phyloP scores from a whole-genome alignment of 2,329 filamentous ascomycete species.

The Mycosphaerella sp. region DNA sequence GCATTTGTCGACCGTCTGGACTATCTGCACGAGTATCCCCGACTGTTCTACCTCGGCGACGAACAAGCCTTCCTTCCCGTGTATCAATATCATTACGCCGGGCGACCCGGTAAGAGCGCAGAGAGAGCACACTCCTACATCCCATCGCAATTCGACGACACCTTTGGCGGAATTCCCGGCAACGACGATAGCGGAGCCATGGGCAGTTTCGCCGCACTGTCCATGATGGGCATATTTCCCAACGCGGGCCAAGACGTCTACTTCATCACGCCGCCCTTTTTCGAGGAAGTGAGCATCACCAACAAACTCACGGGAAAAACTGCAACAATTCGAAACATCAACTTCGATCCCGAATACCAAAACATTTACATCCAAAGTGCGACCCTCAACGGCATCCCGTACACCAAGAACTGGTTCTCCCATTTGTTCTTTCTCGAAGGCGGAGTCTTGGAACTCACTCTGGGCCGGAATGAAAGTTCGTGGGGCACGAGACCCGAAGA shows the following conservation, averaged over 20 bases:
- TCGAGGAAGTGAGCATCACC: constrained; percentile 37
- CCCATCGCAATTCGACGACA: constrained; percentile 40
- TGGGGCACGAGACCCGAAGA: constrained; percentile 42
- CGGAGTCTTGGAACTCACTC: constrained; percentile 38
- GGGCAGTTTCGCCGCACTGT: constrained; percentile 41
- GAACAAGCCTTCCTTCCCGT: constrained; percentile 44
- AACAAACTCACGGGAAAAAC: constrained; percentile 38
- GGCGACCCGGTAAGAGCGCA: constrained; percentile 39
- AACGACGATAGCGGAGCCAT: constrained; percentile 45
- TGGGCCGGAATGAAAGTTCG: constrained; percentile 38
- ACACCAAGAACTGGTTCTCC: constrained; percentile 41
- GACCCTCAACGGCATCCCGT: constrained; percentile 38
- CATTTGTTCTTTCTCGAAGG: constrained; percentile 43
- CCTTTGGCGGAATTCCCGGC: constrained; percentile 38
- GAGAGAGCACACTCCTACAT: constrained; percentile 41
- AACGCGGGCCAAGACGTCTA: constrained; percentile 46
- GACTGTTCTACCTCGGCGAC: constrained; percentile 42
- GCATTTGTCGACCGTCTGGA: constrained; percentile 39
- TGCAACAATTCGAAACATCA: constrained; percentile 38
- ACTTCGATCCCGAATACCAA: constrained; percentile 39
- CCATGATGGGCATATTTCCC: constrained; percentile 43
- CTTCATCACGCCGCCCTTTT: constrained; percentile 44
- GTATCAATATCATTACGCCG: constrained; percentile 42
- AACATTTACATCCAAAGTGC: constrained; percentile 42
- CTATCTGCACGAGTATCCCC: constrained; percentile 39